Conservation (phyloP, 768 basidiomycete genomes). For the Clavulina sp. region DNA sequence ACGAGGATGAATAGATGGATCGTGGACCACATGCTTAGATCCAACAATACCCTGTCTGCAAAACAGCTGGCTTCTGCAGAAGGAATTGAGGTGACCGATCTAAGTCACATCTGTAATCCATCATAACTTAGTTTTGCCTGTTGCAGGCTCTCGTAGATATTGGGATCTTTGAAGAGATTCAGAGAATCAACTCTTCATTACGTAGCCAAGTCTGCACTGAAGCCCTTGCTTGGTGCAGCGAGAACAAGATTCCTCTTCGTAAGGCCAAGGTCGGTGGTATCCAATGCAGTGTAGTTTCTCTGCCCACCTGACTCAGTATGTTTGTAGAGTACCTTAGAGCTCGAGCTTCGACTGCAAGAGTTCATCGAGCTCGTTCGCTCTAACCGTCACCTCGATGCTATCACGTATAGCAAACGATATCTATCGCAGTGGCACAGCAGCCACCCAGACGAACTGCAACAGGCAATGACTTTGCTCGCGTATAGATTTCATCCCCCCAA, state of each 20-base stretch:
- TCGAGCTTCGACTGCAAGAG: conserved; percentile 88
- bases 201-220: conserved; percentile 61
- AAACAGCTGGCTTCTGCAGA: conserved; percentile 55
- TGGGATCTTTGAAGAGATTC: conserved; percentile 79
- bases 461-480: conserved; percentile 60
- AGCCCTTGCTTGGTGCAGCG: conserved; percentile 88
- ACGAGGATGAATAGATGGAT: conserved; percentile 74
- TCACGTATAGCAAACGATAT: conserved; percentile 68
- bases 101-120: conserved; percentile 14
- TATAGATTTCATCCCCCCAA: conserved; percentile 26
- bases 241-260: conserved; percentile 82
- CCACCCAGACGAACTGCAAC: conserved; percentile 58
- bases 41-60: conserved; percentile 63
- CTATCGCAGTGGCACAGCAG: conserved; percentile 69
- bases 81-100: conserved; percentile 74
- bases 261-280: conserved; percentile 56
- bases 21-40: conserved; percentile 80
- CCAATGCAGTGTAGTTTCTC: background rate
- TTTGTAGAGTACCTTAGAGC: conserved; percentile 77
- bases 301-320: background rate
- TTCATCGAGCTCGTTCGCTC: conserved; percentile 79
- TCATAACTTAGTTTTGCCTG: background rate
- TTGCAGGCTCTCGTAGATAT: conserved; percentile 71
- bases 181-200: conserved; percentile 70
- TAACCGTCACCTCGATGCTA: conserved; percentile 52